Conservation (phyloP, 2,329 filamentous ascomycete genomes). For the Botrytis elliptica region DNA sequence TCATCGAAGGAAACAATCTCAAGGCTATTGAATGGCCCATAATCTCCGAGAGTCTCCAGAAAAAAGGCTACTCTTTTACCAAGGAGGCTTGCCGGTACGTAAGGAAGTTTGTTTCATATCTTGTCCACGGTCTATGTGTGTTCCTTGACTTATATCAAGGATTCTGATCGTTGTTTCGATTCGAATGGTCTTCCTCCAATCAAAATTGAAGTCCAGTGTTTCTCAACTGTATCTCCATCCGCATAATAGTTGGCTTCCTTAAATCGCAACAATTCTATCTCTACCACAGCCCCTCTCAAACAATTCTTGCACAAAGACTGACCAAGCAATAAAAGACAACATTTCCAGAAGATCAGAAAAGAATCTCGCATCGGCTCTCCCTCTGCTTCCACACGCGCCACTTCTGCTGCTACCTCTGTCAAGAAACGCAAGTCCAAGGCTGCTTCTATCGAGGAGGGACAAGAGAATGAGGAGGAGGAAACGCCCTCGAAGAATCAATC, state of each 20-base stretch:
- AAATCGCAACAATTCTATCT: background rate
- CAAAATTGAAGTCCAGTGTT: background rate
- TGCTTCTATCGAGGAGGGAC: background rate
- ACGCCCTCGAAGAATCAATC: constrained; percentile 12
- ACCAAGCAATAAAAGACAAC: constrained; percentile 31
- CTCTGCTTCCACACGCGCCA: background rate
- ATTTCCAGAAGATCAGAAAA: constrained; percentile 38
- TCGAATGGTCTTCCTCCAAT: background rate
- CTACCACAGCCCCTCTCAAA: too few relatives aligned
- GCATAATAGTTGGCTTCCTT: background rate
- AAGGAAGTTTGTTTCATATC: background rate
- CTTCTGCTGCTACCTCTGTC: constrained; percentile 1
- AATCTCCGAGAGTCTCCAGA: constrained; percentile 28
- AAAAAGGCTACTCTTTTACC: constrained; percentile 33
- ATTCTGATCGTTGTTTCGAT: background rate
- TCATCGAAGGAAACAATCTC: constrained; percentile 34
- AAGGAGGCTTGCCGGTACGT: constrained; percentile 38
- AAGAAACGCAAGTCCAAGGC: constrained; percentile 14
- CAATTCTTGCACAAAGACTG: background rate
- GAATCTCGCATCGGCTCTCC: constrained; percentile 13
- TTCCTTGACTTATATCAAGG: background rate
- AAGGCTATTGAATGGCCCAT: constrained; percentile 32
- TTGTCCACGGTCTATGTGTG: background rate
- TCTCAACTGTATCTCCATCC: background rate
- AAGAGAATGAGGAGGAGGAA: constrained; percentile 21